These are phyloP conservation scores for Sisymbrium irio DNA, from an alignment of 345 rosid genomes.

Conservation along the genomic window DNA sequence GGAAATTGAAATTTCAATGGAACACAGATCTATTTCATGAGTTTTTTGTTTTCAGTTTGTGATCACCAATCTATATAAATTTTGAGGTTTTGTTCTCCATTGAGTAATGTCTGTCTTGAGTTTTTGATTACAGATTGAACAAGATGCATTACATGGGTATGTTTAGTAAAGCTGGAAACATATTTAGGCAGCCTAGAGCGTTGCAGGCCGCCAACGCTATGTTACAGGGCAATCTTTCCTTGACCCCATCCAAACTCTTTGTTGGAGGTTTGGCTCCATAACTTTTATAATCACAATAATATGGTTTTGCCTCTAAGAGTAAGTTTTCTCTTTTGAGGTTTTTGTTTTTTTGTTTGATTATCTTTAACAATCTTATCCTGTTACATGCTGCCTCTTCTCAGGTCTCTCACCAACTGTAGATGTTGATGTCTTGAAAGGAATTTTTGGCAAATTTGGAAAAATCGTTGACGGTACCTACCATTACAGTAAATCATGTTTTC, in stretches of 20 bases:
- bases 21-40: conserved; percentile 3
- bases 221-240: conserved; percentile 35
- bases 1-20: not conserved
- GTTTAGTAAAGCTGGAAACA: conserved; percentile 39
- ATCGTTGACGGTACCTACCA: conserved; percentile 30
- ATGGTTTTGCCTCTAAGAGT: not conserved
- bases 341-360: conserved; percentile 14
- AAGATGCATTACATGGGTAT: conserved; percentile 38
- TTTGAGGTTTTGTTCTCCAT: not conserved
- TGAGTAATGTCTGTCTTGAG: not conserved
- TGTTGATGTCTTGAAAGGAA: conserved; percentile 27
- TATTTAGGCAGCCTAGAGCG: conserved; percentile 36
- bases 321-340: not conserved
- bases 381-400: not conserved
- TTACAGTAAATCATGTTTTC: not conserved
- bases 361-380: not conserved
- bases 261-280: conserved; percentile 20
- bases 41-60: not conserved
- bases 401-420: conserved; percentile 29
- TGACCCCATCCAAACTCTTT: conserved; percentile 37
- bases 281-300: not conserved
- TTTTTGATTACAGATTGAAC: conserved; percentile 9
- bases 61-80: not conserved
- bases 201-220: conserved; percentile 28
- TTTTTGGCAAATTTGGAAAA: conserved; percentile 33